Evolutionary conservation across 2,329 filamentous ascomycete genomes (phyloP), one percentile per base, ranked within the genome.

Genomic region (Colletotrichum trifolii): DNA sequence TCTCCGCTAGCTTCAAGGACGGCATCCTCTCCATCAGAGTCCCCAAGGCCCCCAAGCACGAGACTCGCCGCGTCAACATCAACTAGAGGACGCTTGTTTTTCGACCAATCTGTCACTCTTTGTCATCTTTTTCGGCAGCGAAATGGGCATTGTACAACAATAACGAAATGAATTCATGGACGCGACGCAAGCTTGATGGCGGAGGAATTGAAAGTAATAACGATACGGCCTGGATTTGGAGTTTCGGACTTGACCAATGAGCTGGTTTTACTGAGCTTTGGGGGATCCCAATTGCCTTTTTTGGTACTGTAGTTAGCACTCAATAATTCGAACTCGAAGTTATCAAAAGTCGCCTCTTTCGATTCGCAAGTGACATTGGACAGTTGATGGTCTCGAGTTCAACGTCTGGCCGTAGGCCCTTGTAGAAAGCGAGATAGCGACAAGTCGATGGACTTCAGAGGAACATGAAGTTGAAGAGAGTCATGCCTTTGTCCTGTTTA

Each of bases 1-100:
- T 93, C 60, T 81, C 77, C 48, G 90, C 90, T 54, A 82, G 74
- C 58, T 85, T 92, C 70, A 85, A 87, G 76, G 85, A 92, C 66
- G 90, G 90, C 35, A 82, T 92, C 68, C 80, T 93, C 69, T 86
- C 76, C 69, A 82, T 93, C 64, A 73, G 81, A 34, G 85, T 92
- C 15, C 90, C 90, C 54, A 92, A 91, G 83, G 84, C 85, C 33
- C 86, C 84, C 79, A 87, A 85, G 82, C 80, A 81, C 67, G 82
- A 86, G 75, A 72, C 77, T 39, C 82, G 83, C 71, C 85, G 85
- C 76, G 87, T 90, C 70, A 71, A 75, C 36, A 81, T 90, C 72
- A 75, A 80, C 73, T 87, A 82, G 80, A 61, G 17, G 40, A 15
- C 39, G 13, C 36, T 33, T 12, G 33, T 8, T 15, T 25, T 25